phyloP scores from a whole-genome alignment of 2,329 filamentous ascomycete genomes.

The Aspergillaceae sp. region DNA sequence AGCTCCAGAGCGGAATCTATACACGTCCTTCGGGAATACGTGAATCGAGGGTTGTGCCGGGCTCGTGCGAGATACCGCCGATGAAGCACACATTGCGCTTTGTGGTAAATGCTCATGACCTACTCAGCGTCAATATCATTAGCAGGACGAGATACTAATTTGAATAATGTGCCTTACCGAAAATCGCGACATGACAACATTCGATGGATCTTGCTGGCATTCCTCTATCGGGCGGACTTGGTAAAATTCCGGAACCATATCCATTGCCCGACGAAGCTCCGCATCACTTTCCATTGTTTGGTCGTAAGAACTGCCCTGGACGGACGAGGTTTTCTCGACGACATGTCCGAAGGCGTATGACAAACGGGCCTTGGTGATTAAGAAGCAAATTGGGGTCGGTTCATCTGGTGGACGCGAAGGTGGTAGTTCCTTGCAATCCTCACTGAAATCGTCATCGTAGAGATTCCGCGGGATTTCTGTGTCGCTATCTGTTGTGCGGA shows the following conservation, averaged over 20 bases:
- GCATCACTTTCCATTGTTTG: conserved; percentile 53
- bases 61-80: conserved; percentile 76
- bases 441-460: conserved; percentile 56
- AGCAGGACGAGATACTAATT: not conserved
- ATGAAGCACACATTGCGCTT: conserved; percentile 81
- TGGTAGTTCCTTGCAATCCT: conserved; percentile 48
- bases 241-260: conserved; percentile 70
- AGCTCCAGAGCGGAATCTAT: conserved; percentile 81
- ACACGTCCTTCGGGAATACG: conserved; percentile 72
- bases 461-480: conserved; percentile 54
- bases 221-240: conserved; percentile 67
- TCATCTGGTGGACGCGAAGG: conserved; percentile 49
- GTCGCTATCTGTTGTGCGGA: conserved; percentile 56
- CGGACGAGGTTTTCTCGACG: conserved; percentile 34
- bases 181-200: conserved; percentile 69
- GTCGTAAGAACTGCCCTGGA: conserved; percentile 46
- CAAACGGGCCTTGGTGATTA: conserved; percentile 40
- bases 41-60: conserved; percentile 68
- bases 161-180: conserved; percentile 36
- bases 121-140: conserved; percentile 12
- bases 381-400: conserved; percentile 47
- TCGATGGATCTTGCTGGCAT: conserved; percentile 59
- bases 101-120: conserved; percentile 76
- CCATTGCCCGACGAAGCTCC: conserved; percentile 48
- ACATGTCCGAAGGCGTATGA: conserved; percentile 37